phyloP scores from a whole-genome alignment of 106 monocot genomes.

The Cymbidium sinense region DNA sequence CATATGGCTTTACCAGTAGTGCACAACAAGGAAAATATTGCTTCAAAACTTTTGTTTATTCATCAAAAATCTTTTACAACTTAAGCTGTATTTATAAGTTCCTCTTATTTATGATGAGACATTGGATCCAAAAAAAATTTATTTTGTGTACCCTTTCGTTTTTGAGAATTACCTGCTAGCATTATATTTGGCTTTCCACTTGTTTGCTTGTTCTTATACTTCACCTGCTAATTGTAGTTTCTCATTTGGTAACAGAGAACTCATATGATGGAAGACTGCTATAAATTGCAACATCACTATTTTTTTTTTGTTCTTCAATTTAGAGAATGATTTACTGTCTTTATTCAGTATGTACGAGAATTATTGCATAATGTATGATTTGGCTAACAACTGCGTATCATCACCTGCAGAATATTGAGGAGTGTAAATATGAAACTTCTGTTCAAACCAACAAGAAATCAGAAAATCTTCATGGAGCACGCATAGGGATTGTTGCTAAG shows the following conservation, averaged over 20 bases:
- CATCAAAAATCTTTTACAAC: not conserved
- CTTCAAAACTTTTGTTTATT: not conserved
- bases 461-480: constrained; percentile 56
- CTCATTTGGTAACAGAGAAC: not conserved
- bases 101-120: not conserved
- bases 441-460: constrained; percentile 12
- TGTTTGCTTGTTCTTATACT: not conserved
- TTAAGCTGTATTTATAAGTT: not conserved
- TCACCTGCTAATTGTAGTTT: constrained; percentile 1
- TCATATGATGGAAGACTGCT: not conserved
- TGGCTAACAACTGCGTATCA: not conserved
- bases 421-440: constrained; percentile 9
- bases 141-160: not conserved
- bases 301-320: not conserved
- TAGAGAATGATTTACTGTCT: not conserved
- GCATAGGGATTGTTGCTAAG: constrained; percentile 87
- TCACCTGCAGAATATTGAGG: constrained; percentile 4
- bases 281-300: not conserved
- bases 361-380: not conserved
- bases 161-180: not conserved
- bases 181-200: not conserved
- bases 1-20: not conserved
- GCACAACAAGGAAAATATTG: not conserved
- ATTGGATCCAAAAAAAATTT: not conserved
- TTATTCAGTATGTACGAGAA: not conserved